These are phyloP conservation scores for Trichoderma simmonsii DNA, from an alignment of 2,329 filamentous ascomycete species.

Conservation along the genomic window DNA sequence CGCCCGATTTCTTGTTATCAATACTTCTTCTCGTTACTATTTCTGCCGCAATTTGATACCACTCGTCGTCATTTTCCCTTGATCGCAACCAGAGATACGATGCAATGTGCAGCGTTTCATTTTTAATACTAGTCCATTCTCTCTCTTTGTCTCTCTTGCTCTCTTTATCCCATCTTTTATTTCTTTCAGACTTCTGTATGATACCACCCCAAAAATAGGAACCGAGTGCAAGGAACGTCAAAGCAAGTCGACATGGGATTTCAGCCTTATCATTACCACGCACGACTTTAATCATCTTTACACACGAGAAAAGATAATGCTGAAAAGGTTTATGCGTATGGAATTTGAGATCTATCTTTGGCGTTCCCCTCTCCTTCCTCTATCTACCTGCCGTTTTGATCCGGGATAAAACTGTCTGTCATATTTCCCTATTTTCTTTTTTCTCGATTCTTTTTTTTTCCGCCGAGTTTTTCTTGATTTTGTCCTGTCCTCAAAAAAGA, in stretches of 20 bases:
- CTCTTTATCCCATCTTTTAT: conserved; percentile 14
- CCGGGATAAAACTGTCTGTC: neutral
- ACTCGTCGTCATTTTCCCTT: conserved; percentile 18
- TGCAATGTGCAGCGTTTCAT: conserved; percentile 17
- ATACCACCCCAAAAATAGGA: conserved; percentile 27
- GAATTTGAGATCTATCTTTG: neutral
- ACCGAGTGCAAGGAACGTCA: conserved; percentile 16
- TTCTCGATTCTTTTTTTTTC: conserved; percentile 10
- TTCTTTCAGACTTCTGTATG: conserved; percentile 24
- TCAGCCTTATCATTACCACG: neutral
- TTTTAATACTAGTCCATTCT: conserved; percentile 18
- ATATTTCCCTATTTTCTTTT: conserved; percentile 6
- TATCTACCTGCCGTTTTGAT: conserved; percentile 8
- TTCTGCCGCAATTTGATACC: conserved; percentile 20
- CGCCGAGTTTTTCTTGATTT: neutral
- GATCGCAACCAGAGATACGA: conserved; percentile 13
- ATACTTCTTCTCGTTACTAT: neutral
- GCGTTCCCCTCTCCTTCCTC: conserved; percentile 17
- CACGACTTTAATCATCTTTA: neutral
- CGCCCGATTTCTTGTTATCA: neutral
- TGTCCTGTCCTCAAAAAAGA: neutral
- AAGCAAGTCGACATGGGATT: neutral
- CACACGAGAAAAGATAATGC: neutral
- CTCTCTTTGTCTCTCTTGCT: neutral
- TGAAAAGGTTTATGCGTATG: neutral